These are phyloP conservation scores for Kwoniella newhampshirensis DNA, from an alignment of 768 basidiomycete species.

Conservation along the genomic window DNA sequence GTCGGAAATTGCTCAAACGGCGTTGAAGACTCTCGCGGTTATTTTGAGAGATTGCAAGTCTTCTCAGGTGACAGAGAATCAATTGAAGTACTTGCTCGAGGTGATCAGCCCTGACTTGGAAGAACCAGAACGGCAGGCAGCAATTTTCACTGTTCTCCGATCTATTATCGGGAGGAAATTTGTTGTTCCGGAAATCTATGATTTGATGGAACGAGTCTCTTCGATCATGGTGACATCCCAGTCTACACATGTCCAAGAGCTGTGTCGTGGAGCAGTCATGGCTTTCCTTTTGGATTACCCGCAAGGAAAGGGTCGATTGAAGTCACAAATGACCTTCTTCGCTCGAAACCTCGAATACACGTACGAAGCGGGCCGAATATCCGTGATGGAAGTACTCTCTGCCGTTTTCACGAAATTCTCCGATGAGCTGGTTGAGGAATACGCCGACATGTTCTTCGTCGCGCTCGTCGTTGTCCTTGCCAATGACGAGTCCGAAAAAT, in stretches of 20 bases:
- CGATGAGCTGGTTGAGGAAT: slow-evolving; percentile 63
- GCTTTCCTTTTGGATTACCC: slow-evolving; percentile 97
- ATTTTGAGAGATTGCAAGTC: slow-evolving; percentile 85
- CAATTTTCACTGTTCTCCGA: slow-evolving; percentile 83
- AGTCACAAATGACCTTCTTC: slow-evolving; percentile 83
- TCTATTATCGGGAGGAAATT: slow-evolving; percentile 88
- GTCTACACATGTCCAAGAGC: slow-evolving; percentile 83
- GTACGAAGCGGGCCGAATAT: slow-evolving; percentile 83
- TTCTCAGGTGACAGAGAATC: slow-evolving; percentile 81
- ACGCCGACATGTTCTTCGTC: slow-evolving; percentile 84
- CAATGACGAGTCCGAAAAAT: slow-evolving; percentile 88
- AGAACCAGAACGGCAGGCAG: slow-evolving; percentile 77
- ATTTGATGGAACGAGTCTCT: slow-evolving; percentile 88
- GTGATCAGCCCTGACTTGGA: slow-evolving; percentile 86
- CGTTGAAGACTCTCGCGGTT: slow-evolving; percentile 78
- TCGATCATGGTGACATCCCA: slow-evolving; percentile 92
- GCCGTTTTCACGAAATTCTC: slow-evolving; percentile 85
- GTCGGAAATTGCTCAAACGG: slow-evolving; percentile 83
- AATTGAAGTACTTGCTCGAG: slow-evolving; percentile 81
- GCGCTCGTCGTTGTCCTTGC: slow-evolving; percentile 88
- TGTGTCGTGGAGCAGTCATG: slow-evolving; percentile 80
- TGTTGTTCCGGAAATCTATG: slow-evolving; percentile 93
- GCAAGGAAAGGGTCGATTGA: slow-evolving; percentile 86
- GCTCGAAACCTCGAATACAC: slow-evolving; percentile 88
- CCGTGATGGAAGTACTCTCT: slow-evolving; percentile 89